Evolutionary conservation across 1,284 basidiomycete genomes (phyloP).

Genomic region (Puccinia sorghi): DNA sequence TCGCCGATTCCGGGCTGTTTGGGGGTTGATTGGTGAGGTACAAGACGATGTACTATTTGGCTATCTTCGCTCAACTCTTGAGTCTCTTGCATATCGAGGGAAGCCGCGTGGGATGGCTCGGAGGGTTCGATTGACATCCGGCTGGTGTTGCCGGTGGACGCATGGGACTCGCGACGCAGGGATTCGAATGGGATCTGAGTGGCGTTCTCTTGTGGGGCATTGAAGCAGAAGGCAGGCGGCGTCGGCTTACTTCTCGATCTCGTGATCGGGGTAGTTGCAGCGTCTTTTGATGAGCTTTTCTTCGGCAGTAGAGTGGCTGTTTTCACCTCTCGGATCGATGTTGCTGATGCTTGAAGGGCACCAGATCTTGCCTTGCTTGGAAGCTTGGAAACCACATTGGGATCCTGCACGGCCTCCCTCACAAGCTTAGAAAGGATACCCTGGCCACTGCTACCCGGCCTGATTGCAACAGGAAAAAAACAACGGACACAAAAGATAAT

Average conservation of each 20-base stretch:
- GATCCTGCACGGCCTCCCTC: background rate
- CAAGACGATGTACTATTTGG: background rate
- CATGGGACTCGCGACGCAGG: background rate
- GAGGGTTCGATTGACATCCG: background rate
- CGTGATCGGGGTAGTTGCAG: background rate
- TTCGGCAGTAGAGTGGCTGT: background rate
- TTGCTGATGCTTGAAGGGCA: background rate
- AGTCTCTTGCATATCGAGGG: background rate
- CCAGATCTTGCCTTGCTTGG: background rate
- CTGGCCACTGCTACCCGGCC: background rate
- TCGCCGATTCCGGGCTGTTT: background rate
- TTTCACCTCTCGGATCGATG: background rate
- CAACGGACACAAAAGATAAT: background rate
- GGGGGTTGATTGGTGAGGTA: background rate
- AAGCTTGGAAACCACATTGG: background rate
- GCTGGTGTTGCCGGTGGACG: background rate
- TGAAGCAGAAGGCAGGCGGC: background rate
- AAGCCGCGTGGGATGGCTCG: background rate
- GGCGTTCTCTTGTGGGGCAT: constrained; percentile 17
- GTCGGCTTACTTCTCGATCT: background rate
- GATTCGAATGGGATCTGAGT: constrained; percentile 11
- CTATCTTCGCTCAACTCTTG: constrained; percentile 1
- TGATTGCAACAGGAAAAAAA: background rate
- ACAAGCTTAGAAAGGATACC: background rate
- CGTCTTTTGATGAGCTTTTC: too few species aligned